Percentiles rank a stretch among this genome's conserved stretches.
Conservation (phyloP, 768 basidiomycete genomes). For the Lactifluus rugatus region DNA sequence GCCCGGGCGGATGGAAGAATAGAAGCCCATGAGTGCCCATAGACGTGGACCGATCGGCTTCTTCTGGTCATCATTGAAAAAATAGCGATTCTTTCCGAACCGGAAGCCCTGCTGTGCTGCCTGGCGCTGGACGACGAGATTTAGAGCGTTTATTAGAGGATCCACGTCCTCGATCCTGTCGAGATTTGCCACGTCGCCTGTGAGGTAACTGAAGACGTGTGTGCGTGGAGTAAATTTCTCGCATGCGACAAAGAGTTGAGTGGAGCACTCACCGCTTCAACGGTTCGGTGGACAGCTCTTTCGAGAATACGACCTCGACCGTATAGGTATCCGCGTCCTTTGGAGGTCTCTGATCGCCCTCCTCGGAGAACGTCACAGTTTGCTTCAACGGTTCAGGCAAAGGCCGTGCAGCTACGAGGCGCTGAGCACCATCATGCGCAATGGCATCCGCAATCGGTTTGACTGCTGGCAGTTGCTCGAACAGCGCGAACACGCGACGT, state of each 20-base stretch:
- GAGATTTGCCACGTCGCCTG: conserved; percentile 44
- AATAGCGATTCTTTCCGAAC: conserved; percentile 58
- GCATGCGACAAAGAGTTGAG: no score
- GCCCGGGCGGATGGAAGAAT: conserved; percentile 40
- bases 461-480: conserved; percentile 36
- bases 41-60: conserved; percentile 30
- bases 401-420: conserved; percentile 32
- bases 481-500: conserved; percentile 43
- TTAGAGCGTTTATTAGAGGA: conserved; percentile 53
- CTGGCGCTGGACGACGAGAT: conserved; percentile 50
- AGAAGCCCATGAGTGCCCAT: conserved; percentile 41
- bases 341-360: conserved; percentile 29
- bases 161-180: conserved; percentile 39
- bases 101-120: conserved; percentile 48
- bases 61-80: conserved; percentile 34
- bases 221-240: no score
- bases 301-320: conserved; percentile 28
- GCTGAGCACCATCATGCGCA: conserved; percentile 40
- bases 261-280: conserved; percentile 29
- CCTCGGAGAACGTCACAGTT: conserved; percentile 31
- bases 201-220: conserved; percentile 37
- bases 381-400: conserved; percentile 32
- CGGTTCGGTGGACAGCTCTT: conserved; percentile 25
- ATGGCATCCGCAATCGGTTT: conserved; percentile 33
- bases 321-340: conserved; percentile 33